Evolutionary conservation across 768 basidiomycete species (phyloP).

Genomic region (Russula virescens): DNA sequence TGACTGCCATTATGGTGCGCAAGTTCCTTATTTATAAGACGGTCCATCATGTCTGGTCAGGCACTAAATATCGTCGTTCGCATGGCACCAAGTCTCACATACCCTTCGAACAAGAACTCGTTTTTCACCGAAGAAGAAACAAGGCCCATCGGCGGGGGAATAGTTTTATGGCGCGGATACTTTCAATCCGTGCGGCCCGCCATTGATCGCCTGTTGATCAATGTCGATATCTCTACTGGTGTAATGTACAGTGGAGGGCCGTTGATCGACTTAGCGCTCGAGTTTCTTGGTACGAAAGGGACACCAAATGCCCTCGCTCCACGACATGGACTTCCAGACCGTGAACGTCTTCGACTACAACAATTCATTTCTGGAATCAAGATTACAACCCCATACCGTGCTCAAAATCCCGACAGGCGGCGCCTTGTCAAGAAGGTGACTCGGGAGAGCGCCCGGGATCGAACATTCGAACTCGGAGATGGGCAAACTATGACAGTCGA

Average conservation of each 20-base stretch:
- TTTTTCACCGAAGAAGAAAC: conserved; percentile 63
- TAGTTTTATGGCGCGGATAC: conserved; percentile 73
- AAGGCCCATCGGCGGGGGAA: conserved; percentile 50
- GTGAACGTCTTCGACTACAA: conserved; percentile 47
- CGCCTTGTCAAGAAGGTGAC: conserved; percentile 62
- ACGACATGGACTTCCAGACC: conserved; percentile 38
- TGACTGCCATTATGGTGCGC: conserved; percentile 59
- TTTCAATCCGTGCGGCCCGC: conserved; percentile 77
- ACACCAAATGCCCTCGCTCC: conserved; percentile 37
- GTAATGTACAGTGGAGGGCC: conserved; percentile 66
- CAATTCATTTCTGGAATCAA: conserved; percentile 52
- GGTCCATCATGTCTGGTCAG: conserved; percentile 31
- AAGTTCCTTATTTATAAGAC: neutral
- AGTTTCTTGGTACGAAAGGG: conserved; percentile 38
- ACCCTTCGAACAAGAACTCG: conserved; percentile 61
- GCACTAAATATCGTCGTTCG: conserved; percentile 69
- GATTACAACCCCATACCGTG: conserved; percentile 36
- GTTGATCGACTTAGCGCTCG: conserved; percentile 52
- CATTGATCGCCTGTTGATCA: conserved; percentile 55
- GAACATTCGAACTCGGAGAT: conserved; percentile 51
- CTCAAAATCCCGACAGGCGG: conserved; percentile 27
- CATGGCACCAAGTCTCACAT: conserved; percentile 61
- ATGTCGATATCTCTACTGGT: conserved; percentile 71
- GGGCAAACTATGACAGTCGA: conserved; percentile 52
- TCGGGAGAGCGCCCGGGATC: conserved; percentile 43